phyloP scores from a whole-genome alignment of 345 rosid species.

The Gossypium bickii region DNA sequence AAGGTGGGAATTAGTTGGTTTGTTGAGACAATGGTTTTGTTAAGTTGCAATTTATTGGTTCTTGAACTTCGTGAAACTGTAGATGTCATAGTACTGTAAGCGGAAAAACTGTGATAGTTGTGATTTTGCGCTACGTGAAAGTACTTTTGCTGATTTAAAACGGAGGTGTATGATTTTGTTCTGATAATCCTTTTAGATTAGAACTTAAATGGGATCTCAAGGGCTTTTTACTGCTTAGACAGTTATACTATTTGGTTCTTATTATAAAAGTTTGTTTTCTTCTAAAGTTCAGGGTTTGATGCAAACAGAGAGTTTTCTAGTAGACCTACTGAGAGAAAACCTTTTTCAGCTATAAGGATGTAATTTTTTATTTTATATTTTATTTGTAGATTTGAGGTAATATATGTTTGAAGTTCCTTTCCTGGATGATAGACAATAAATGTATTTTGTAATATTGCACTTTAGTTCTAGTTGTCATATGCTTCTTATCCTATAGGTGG shows the following conservation, averaged over 20 bases:
- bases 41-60: too few relatives aligned
- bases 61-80: too few relatives aligned
- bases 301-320: background rate
- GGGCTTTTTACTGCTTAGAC: background rate
- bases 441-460: background rate
- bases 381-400: background rate
- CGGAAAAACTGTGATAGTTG: background rate
- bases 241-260: background rate
- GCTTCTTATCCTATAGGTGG: conserved; percentile 41
- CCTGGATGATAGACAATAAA: background rate
- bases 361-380: background rate
- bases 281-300: background rate
- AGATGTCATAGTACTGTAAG: background rate
- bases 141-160: background rate
- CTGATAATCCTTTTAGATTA: background rate
- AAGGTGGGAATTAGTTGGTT: too few relatives aligned
- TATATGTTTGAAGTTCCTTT: background rate
- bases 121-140: background rate
- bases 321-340: background rate
- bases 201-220: background rate
- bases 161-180: background rate
- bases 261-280: background rate
- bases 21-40: too few relatives aligned
- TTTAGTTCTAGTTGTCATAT: background rate
- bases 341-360: background rate